Conservation (phyloP, 768 basidiomycete species). For the Leccinellum rugosiceps region DNA sequence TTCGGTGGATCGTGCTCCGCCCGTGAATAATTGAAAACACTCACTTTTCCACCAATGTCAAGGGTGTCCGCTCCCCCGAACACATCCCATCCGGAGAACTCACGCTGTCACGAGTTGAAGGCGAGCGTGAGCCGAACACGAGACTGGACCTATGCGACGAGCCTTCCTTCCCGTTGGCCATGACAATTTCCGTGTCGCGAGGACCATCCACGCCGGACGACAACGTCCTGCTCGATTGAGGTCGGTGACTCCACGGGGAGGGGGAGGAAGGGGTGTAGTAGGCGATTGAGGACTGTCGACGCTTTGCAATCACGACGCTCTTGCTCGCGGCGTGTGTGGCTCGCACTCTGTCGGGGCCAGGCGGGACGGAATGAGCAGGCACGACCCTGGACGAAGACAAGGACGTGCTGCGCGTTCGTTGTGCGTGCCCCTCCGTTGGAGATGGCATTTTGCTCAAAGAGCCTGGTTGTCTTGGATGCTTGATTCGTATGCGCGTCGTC, state of each 20-base stretch:
- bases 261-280: conserved; percentile 29
- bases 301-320: conserved; percentile 1
- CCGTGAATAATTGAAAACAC: conserved; percentile 14
- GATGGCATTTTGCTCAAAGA: background rate
- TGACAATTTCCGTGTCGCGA: conserved; percentile 1
- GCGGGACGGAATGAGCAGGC: background rate
- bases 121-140: conserved; percentile 10
- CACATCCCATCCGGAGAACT: conserved; percentile 7
- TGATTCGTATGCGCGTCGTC: conserved; percentile 14
- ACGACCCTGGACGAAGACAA: background rate
- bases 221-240: background rate
- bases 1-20: background rate
- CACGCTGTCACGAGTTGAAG: conserved; percentile 19
- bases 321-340: background rate
- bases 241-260: conserved; percentile 21
- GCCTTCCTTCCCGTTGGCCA: conserved; percentile 8
- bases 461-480: background rate
- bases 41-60: conserved; percentile 73
- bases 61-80: conserved; percentile 35
- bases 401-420: conserved; percentile 5
- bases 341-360: background rate
- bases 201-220: conserved; percentile 2
- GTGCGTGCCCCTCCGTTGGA: background rate
- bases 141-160: conserved; percentile 21
- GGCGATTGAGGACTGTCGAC: conserved; percentile 29